Conservation (phyloP, 2,329 filamentous ascomycete genomes). For the Samsoniella hepiali region DNA sequence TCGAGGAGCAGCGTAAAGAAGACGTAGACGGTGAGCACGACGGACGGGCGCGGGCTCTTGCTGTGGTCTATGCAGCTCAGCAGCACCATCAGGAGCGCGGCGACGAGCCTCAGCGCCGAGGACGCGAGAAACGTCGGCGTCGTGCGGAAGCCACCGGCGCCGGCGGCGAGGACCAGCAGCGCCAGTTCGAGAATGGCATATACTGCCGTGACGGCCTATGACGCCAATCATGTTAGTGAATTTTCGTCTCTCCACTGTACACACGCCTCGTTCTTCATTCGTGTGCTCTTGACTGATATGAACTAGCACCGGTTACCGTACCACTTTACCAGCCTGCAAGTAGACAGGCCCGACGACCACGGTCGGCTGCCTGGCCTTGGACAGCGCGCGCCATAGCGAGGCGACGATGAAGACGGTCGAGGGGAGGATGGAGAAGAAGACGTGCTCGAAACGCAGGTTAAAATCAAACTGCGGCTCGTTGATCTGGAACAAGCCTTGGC, state of each 20-base stretch:
- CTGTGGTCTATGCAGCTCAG: slow-evolving; percentile 38
- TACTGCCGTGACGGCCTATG: not conserved
- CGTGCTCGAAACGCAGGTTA: slow-evolving; percentile 4
- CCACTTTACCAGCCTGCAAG: not conserved
- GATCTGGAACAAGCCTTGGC: slow-evolving; percentile 1
- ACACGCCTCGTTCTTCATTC: not conserved
- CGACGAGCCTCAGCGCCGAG: slow-evolving; percentile 24
- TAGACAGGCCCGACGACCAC: not conserved
- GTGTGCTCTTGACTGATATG: not conserved
- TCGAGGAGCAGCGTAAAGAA: slow-evolving; percentile 44
- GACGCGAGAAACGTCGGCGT: not conserved
- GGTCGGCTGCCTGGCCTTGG: not conserved
- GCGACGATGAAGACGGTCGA: slow-evolving; percentile 1
- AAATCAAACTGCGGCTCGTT: slow-evolving; percentile 3
- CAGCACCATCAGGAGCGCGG: slow-evolving; percentile 28
- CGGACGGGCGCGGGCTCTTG: slow-evolving; percentile 39
- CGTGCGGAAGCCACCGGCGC: not conserved
- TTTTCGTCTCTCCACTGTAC: not conserved
- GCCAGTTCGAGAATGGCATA: not conserved
- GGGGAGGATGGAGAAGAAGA: not conserved
- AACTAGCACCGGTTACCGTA: not conserved
- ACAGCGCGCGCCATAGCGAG: not conserved
- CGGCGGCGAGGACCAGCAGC: not conserved
- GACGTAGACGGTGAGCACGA: slow-evolving; percentile 41
- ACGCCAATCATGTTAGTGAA: too few species aligned